Conservation (phyloP, 495 filamentous ascomycete genomes). For the Copromyces sp. region DNA sequence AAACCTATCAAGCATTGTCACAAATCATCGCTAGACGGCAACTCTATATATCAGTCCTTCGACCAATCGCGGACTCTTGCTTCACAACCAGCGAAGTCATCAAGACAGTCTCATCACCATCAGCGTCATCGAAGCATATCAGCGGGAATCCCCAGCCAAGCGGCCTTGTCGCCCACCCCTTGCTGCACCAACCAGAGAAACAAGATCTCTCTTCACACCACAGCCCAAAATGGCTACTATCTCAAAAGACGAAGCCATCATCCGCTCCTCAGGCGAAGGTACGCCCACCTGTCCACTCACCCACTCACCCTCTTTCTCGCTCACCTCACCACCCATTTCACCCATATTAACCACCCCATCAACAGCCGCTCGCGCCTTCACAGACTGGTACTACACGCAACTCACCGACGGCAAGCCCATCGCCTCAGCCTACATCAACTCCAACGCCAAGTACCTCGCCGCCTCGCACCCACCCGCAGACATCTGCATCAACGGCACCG, state of each 20-base stretch:
- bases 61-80: background rate
- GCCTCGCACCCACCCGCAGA: conserved; percentile 27
- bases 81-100: background rate
- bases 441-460: conserved; percentile 21
- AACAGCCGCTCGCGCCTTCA: conserved; percentile 31
- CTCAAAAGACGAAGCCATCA: conserved; percentile 10
- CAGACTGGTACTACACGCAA: conserved; percentile 32
- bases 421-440: conserved; percentile 26
- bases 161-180: background rate
- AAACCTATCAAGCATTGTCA: background rate
- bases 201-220: background rate
- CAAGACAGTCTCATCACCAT: background rate
- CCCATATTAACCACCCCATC: background rate
- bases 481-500: conserved; percentile 37
- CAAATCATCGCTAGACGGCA: background rate
- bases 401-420: conserved; percentile 26
- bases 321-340: background rate
- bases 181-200: background rate
- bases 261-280: conserved; percentile 23
- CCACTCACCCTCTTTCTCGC: conserved; percentile 3
- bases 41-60: background rate
- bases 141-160: background rate
- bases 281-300: conserved; percentile 1
- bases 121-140: background rate
- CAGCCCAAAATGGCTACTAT: conserved; percentile 1